These are phyloP conservation scores for Penicillium ucsense DNA, from an alignment of 495 filamentous ascomycete genomes.

Conservation along the genomic window DNA sequence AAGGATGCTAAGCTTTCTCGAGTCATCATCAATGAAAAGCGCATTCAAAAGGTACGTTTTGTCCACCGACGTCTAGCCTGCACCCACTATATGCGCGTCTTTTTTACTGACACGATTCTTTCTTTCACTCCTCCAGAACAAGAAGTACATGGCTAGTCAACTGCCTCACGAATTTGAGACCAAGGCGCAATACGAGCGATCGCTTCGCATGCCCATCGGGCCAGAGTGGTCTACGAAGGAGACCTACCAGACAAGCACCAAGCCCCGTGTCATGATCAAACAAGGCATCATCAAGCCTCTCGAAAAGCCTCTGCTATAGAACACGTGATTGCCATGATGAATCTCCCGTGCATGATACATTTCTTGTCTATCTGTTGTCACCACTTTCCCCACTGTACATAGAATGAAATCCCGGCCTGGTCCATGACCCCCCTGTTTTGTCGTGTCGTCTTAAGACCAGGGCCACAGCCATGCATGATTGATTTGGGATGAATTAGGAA, in stretches of 20 bases:
- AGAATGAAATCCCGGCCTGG: too few species aligned
- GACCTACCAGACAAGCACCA: slow-evolving; percentile 80
- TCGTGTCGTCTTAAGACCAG: too few species aligned
- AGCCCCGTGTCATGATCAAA: slow-evolving; percentile 86
- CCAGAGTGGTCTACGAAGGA: slow-evolving; percentile 94
- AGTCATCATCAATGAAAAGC: slow-evolving; percentile 91
- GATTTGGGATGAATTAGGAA: too few species aligned
- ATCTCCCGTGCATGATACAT: background rate
- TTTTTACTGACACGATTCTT: too few species aligned
- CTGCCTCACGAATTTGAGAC: slow-evolving; percentile 85
- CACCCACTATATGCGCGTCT: too few species aligned
- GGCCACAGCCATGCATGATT: too few species aligned
- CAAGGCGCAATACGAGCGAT: slow-evolving; percentile 81
- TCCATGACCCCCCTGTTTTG: too few species aligned
- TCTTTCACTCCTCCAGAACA: slow-evolving; percentile 47
- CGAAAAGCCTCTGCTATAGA: slow-evolving; percentile 57
- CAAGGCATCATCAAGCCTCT: slow-evolving; percentile 87
- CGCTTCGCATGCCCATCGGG: slow-evolving; percentile 75
- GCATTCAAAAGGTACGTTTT: slow-evolving; percentile 70
- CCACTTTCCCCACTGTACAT: too few species aligned
- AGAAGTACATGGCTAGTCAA: slow-evolving; percentile 70
- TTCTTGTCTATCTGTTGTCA: background rate
- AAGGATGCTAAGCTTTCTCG: slow-evolving; percentile 72
- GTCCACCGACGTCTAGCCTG: background rate
- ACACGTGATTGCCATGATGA: slow-evolving; percentile 1